Conservation (phyloP, 208 protist genomes). For the Porcisia hertigi region DNA sequence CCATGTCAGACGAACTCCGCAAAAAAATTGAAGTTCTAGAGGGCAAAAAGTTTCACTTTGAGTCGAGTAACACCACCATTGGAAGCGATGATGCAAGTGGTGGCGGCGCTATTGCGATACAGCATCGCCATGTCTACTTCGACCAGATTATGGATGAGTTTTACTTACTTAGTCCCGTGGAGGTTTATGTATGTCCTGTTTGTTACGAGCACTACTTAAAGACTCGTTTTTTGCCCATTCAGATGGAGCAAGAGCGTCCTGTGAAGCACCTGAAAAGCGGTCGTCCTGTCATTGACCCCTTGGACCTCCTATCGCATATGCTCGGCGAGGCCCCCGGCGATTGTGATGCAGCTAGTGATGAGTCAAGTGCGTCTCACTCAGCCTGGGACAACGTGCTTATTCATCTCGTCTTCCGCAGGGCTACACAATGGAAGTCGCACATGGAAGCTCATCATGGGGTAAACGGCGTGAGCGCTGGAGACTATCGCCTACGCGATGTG, state of each 20-base stretch:
- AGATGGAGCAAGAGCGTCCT: conserved; percentile 10
- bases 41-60: conserved; percentile 70
- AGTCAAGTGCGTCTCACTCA: background rate
- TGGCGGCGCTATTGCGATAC: conserved; percentile 32
- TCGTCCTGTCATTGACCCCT: conserved; percentile 63
- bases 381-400: conserved; percentile 47
- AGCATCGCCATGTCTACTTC: conserved; percentile 81
- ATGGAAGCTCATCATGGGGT: conserved; percentile 58
- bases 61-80: conserved; percentile 36
- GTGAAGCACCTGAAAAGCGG: conserved; percentile 41
- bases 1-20: conserved; percentile 50
- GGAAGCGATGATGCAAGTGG: conserved; percentile 11
- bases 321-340: conserved; percentile 14
- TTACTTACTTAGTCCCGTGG: conserved; percentile 73
- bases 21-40: conserved; percentile 61
- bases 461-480: conserved; percentile 32
- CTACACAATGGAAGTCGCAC: conserved; percentile 58
- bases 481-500: conserved; percentile 75
- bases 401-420: conserved; percentile 72
- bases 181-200: conserved; percentile 81
- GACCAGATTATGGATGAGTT: conserved; percentile 88
- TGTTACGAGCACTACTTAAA: conserved; percentile 83
- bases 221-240: conserved; percentile 54
- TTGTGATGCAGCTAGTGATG: conserved; percentile 8
- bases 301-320: conserved; percentile 75